Percentiles rank a stretch among this genome's conserved stretches.
These are phyloP conservation scores for Lachancea dasiensis DNA, from an alignment of 805 yeast species.

Conservation along the genomic window DNA sequence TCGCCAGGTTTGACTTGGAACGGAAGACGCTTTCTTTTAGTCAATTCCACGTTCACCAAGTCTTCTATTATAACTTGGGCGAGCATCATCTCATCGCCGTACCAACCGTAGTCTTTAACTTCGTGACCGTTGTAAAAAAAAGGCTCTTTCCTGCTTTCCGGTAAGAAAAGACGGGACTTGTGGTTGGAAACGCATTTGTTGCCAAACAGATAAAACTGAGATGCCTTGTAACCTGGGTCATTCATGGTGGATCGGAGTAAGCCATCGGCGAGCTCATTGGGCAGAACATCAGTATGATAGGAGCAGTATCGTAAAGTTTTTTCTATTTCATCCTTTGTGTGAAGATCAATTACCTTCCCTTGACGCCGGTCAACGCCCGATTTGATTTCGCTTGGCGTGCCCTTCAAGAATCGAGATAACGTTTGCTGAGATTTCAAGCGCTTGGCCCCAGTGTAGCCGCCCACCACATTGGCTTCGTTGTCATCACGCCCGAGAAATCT, in stretches of 20 bases:
- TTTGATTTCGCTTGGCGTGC: conserved; percentile 6
- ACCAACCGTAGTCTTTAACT: conserved; percentile 28
- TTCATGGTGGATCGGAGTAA: conserved; percentile 40
- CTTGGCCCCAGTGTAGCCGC: conserved; percentile 10
- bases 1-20: conserved; percentile 33
- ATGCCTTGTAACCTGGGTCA: conserved; percentile 37
- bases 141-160: conserved; percentile 11
- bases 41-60: conserved; percentile 35
- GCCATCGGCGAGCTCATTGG: conserved; percentile 41
- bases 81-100: conserved; percentile 36
- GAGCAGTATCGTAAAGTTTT: conserved; percentile 45
- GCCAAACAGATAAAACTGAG: conserved; percentile 57
- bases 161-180: conserved; percentile 35
- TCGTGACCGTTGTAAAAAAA: conserved; percentile 37
- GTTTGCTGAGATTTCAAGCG: conserved; percentile 10
- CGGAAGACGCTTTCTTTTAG: conserved; percentile 31
- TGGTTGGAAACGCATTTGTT: conserved; percentile 57
- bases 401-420: background rate
- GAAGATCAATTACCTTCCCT: conserved; percentile 34
- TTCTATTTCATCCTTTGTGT: conserved; percentile 48
- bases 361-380: conserved; percentile 13
- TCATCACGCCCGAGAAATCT: conserved; percentile 29
- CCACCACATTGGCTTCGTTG: conserved; percentile 1
- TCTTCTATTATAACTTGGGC: conserved; percentile 39
- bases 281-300: conserved; percentile 47